Conservation (phyloP, 2,329 filamentous ascomycete species). For the Aspergillus ibericus region DNA sequence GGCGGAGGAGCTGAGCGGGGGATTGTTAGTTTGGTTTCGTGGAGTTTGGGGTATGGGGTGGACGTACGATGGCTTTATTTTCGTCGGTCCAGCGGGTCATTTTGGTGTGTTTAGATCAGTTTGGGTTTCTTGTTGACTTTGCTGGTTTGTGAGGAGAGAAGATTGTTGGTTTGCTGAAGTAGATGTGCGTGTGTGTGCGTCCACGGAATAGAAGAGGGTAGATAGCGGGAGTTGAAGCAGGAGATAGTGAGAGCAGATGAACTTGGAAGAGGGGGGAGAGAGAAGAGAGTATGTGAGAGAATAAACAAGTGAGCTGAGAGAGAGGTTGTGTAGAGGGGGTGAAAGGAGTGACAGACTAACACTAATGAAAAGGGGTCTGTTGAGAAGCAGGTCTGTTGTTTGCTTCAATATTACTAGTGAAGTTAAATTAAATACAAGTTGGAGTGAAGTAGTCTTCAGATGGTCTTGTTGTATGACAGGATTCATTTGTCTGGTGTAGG, state of each 20-base stretch:
- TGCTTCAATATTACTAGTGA: background rate
- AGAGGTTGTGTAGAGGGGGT: too few relatives aligned
- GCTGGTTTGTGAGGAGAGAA: background rate
- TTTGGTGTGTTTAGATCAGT: background rate
- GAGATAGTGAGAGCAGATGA: background rate
- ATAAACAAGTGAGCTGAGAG: too few relatives aligned
- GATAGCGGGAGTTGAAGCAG: background rate
- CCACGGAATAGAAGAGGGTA: background rate
- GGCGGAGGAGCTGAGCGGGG: background rate
- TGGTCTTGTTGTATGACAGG: background rate
- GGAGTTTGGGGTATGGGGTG: background rate
- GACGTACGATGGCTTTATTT: background rate
- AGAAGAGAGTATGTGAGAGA: background rate
- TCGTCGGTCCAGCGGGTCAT: background rate
- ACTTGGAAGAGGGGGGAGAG: too few relatives aligned
- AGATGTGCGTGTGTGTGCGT: background rate
- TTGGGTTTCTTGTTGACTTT: background rate
- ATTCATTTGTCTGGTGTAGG: background rate
- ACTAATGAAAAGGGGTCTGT: too few relatives aligned
- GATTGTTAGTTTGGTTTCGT: background rate
- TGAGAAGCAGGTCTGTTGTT: background rate
- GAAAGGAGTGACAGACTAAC: too few relatives aligned
- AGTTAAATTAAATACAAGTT: background rate
- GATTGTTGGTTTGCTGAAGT: too few relatives aligned
- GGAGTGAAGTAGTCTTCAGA: background rate